phyloP scores from a whole-genome alignment of 495 filamentous ascomycete species.

The Xylaria venustula region DNA sequence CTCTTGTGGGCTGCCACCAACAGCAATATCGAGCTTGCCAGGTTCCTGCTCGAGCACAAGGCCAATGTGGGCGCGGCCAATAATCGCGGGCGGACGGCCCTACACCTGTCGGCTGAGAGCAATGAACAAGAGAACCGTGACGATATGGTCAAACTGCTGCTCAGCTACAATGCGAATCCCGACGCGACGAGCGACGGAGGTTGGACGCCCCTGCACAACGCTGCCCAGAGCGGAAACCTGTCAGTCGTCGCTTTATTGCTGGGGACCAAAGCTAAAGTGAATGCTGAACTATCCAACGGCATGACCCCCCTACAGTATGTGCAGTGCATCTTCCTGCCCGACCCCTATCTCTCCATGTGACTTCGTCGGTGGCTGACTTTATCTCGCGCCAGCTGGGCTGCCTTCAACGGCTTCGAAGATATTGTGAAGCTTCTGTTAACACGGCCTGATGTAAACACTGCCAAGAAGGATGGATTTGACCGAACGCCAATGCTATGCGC shows the following conservation, averaged over 20 bases:
- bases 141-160: constrained; percentile 56
- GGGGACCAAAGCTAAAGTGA: constrained; percentile 52
- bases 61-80: constrained; percentile 54
- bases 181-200: constrained; percentile 58
- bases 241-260: constrained; percentile 51
- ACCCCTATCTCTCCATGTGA: constrained; percentile 9
- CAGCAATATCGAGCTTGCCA: constrained; percentile 55
- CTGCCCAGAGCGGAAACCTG: constrained; percentile 55
- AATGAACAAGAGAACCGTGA: constrained; percentile 41
- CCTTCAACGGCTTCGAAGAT: constrained; percentile 59
- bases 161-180: constrained; percentile 52
- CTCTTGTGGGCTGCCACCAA: constrained; percentile 65
- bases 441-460: constrained; percentile 43
- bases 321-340: neutral
- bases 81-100: constrained; percentile 56
- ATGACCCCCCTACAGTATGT: constrained; percentile 57
- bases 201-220: constrained; percentile 67
- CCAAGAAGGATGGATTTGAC: constrained; percentile 59
- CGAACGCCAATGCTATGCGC: constrained; percentile 60
- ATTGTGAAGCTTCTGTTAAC: constrained; percentile 56
- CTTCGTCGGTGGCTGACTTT: neutral
- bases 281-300: constrained; percentile 52
- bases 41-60: constrained; percentile 49
- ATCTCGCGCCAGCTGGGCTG: constrained; percentile 37
- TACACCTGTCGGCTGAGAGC: constrained; percentile 57